Base-by-base conservation (phyloP, 768 basidiomycete genomes). In the Butyriboletus loyo region DNA sequence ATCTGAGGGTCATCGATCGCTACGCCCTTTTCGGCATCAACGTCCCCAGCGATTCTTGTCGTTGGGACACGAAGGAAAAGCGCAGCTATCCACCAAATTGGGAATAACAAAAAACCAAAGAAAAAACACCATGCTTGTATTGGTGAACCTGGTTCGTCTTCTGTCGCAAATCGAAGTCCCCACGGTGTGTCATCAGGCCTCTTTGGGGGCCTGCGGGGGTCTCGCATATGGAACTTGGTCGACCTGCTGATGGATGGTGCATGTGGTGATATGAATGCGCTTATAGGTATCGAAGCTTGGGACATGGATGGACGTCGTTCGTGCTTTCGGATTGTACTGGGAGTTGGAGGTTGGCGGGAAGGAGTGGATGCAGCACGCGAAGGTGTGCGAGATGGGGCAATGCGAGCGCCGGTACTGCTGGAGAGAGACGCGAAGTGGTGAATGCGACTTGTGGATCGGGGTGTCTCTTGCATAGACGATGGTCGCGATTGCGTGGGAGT, bases 91-190 rank as follows among this genome's bases (percentile, higher is more conserved):
- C 89, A 71, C 87, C 66, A 71, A 71, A 88, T 61, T 72, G 89
- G 68, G 76, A 68, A 66, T 72, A 76, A 63, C 21, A 81, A 51
- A 55, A 90, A 89, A 14, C 87, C 89, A 50, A 85, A 50, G 64
- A 89, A 89, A 69, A 92, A 91, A 24, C 83, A 66, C 89, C 89
- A 90, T 13, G 86, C 85, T 54, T 89, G 87, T 24, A 82, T 52
- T 4, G 87, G 81, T 49, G 72, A 77, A 38, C 65, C 75, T 14
- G 66, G 70, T 61, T 74, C 73, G 49, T 83, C 83, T 30, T 76
- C 79, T n/a, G 77, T 77, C 40, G 78, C 75, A 46, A 82, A 75
- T 9, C 75, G 75, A 48, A 87, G 74, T 15, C 75, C 62, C 89
- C 86, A 90, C 7, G 79, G 75, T 2, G 88, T 89, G 46, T 74